Percentiles rank a stretch among this genome's conserved stretches.
These are phyloP conservation scores for Acer yangbiense DNA, from an alignment of 345 rosid genomes.

Conservation along the genomic window DNA sequence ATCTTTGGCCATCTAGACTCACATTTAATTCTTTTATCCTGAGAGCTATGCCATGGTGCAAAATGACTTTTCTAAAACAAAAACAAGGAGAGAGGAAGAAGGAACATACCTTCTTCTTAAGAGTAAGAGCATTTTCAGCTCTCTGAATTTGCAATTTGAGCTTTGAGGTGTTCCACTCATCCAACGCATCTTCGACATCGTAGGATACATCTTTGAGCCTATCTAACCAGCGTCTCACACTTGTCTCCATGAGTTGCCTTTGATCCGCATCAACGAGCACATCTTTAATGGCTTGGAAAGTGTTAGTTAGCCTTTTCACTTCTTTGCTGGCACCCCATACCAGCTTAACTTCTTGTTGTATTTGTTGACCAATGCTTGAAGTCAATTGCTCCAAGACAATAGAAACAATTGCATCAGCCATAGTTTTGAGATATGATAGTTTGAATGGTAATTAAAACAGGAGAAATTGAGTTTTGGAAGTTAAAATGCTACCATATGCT, in stretches of 20 bases:
- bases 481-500: no score
- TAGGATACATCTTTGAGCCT: not conserved
- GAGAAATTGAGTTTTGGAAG: no score
- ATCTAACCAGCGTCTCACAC: not conserved
- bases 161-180: not conserved
- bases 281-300: no score
- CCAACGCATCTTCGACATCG: no score
- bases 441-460: no score
- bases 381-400: not conserved
- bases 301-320: no score
- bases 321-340: not conserved
- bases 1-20: no score
- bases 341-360: not conserved
- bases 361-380: not conserved
- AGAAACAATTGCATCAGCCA: not conserved
- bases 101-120: not conserved
- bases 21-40: no score
- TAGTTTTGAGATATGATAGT: no score
- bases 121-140: not conserved
- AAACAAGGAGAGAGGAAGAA: not conserved
- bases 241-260: not conserved
- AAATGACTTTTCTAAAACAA: not conserved
- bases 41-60: not conserved
- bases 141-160: not conserved
- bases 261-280: not conserved